Base-by-base conservation (phyloP, 352 stramenopile genomes). In the Achlya hypogyna region DNA sequence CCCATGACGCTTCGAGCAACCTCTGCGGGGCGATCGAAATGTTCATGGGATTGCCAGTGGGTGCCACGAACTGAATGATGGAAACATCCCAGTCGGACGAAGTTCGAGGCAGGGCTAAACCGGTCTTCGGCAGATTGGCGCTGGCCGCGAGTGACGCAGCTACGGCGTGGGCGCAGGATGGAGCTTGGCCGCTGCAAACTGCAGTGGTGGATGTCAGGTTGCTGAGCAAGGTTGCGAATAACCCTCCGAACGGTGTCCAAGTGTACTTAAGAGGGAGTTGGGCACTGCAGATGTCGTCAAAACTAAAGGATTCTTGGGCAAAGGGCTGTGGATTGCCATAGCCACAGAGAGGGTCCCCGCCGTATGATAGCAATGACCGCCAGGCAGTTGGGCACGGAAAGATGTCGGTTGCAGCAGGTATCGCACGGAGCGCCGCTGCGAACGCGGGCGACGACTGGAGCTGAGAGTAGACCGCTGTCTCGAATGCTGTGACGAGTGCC, bases 221-320 rank as follows among this genome's bases (percentile, higher is more conserved):
- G 12, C 12, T 45, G 12, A 45, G 38, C 38, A 20, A 3, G 2
- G 31, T 20, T 22, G 49, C 49, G 25, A 56, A 56, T 3, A 56
- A n/a, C 6, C 49, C 31, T 10, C 25, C 25, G 8, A 56, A 35
- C 10, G 49, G 49, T 16, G 49, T 56, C 49, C 49, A 56, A 12
- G 49, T 12, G 25, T 38, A 38, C 25, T 12, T 56, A 10, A 56
- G n/a, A 1, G 60, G 29, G 12, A 25, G n/a, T 59, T 59, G 60
- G 23, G 22, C 6, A 4, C 16, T 28, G n/a, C 60, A 67, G 10
- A 16, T 23, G 20, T 42, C 28, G 23, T 67, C 60, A 67, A 67
- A 67, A 0, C 28, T 45, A 59, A 67, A 67, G 14, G 38, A 58
- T n/a, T 25, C 12, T 45, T 67, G 60, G 14, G 59, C 32, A 25